phyloP scores from a whole-genome alignment of 164 flowering plant species.

The Aristolochia fimbriata region DNA sequence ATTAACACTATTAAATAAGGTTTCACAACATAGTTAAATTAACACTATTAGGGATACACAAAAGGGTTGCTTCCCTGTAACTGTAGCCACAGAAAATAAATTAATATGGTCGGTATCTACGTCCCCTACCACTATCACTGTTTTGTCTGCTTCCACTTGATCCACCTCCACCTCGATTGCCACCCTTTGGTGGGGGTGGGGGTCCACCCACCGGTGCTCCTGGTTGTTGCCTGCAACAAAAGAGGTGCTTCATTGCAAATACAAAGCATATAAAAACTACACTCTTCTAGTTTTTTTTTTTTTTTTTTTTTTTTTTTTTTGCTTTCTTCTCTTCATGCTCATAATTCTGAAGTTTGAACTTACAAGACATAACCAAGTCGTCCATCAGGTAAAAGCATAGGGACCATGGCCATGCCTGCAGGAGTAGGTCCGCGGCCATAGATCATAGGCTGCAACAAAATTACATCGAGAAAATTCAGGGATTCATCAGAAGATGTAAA shows the following conservation, averaged over 20 bases:
- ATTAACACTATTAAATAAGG: too few relatives aligned
- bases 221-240: constrained; percentile 13
- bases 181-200: constrained; percentile 5
- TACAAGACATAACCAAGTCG: constrained; percentile 84
- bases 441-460: constrained; percentile 49
- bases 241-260: background rate
- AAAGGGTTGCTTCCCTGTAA: too few relatives aligned
- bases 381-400: constrained; percentile 85
- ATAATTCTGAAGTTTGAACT: constrained; percentile 14
- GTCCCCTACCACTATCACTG: constrained; percentile 8
- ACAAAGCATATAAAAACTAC: background rate
- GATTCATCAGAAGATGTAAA: background rate
- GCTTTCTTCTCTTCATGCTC: too few relatives aligned
- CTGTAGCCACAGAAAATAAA: background rate
- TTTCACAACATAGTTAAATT: too few relatives aligned
- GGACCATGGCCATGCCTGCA: constrained; percentile 83
- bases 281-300: too few relatives aligned
- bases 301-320: too few relatives aligned
- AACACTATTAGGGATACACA: too few relatives aligned
- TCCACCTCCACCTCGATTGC: constrained; percentile 7
- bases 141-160: constrained; percentile 8
- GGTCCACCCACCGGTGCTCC: constrained; percentile 5
- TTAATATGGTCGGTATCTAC: constrained; percentile 14
- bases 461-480: background rate
- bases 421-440: constrained; percentile 71